Percentiles rank a stretch among this genome's conserved stretches.
phyloP scores from a whole-genome alignment of 2,329 filamentous ascomycete genomes.

The Zopfia rhizophila region DNA sequence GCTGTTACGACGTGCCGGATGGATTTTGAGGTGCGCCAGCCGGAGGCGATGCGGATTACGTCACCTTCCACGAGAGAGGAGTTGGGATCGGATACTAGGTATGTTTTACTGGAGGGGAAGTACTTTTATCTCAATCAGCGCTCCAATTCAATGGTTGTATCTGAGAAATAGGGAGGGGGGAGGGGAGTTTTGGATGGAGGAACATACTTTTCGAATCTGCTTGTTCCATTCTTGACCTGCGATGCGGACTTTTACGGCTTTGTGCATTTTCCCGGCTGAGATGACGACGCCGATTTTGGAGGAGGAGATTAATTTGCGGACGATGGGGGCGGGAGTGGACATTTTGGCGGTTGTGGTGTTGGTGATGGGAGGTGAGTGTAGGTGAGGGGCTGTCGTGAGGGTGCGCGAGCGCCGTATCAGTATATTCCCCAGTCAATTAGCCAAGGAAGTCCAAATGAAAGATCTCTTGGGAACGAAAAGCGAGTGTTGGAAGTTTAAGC shows the following conservation, averaged over 20 bases:
- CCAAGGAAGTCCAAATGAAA: background rate
- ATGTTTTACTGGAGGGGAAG: conserved; percentile 71
- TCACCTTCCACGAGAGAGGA: conserved; percentile 79
- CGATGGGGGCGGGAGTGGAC: conserved; percentile 32
- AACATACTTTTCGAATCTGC: conserved; percentile 75
- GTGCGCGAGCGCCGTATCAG: conserved; percentile 23
- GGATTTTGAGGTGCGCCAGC: conserved; percentile 71
- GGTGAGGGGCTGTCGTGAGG: conserved; percentile 5
- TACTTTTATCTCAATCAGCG: conserved; percentile 56
- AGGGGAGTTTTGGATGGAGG: background rate
- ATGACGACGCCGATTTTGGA: conserved; percentile 72
- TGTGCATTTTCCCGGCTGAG: conserved; percentile 79
- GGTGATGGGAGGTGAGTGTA: conserved; percentile 27
- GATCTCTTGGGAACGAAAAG: background rate
- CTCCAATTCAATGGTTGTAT: conserved; percentile 1
- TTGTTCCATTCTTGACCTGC: conserved; percentile 78
- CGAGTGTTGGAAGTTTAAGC: background rate
- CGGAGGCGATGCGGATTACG: conserved; percentile 75
- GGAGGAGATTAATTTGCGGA: conserved; percentile 39
- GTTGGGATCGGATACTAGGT: conserved; percentile 82
- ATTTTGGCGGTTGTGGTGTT: conserved; percentile 22
- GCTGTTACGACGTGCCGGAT: conserved; percentile 79
- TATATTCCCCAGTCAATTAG: background rate
- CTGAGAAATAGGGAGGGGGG: background rate
- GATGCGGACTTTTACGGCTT: conserved; percentile 81